Conservation (phyloP, 1,284 basidiomycete genomes). For the Malassezia arunalokei region DNA sequence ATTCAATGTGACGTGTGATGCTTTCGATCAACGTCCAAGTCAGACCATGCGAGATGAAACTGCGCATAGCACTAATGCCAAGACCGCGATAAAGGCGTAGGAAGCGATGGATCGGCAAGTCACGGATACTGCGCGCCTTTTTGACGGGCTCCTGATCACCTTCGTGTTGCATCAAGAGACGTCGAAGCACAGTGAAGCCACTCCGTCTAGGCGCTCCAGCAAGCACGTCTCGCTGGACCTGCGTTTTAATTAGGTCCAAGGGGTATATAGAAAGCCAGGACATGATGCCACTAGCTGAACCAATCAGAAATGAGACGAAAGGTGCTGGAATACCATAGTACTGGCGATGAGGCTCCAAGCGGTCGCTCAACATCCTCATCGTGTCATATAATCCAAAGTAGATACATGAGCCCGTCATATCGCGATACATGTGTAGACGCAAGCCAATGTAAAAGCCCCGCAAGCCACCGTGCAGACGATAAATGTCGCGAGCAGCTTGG, state of each 20-base stretch:
- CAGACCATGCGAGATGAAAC: slow-evolving; percentile 44
- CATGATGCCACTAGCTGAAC: slow-evolving; percentile 37
- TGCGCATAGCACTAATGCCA: slow-evolving; percentile 38
- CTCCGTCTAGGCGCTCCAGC: slow-evolving; percentile 61
- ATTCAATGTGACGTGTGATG: slow-evolving; percentile 19
- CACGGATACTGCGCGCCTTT: neutral
- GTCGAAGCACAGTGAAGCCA: slow-evolving; percentile 58
- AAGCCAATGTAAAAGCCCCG: slow-evolving; percentile 44
- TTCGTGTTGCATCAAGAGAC: slow-evolving; percentile 59
- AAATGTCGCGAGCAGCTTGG: slow-evolving; percentile 37
- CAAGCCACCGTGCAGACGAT: slow-evolving; percentile 33
- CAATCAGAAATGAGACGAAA: slow-evolving; percentile 39
- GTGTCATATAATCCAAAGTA: slow-evolving; percentile 45
- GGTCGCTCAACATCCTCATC: slow-evolving; percentile 22
- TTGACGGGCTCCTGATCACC: neutral
- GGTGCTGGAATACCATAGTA: slow-evolving; percentile 32
- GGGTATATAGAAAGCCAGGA: slow-evolving; percentile 44
- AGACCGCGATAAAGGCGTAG: slow-evolving; percentile 40
- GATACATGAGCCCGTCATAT: slow-evolving; percentile 32
- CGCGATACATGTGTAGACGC: slow-evolving; percentile 32
- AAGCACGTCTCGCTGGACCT: slow-evolving; percentile 74
- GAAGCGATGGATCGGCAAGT: slow-evolving; percentile 19
- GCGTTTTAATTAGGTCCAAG: slow-evolving; percentile 68
- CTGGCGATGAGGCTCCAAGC: slow-evolving; percentile 10
- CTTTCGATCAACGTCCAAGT: slow-evolving; percentile 43